A percentile compares a stretch with the other conserved stretches of the same genome.
Conservation (phyloP, 108 stramenopile genomes). For the Fistulifera solaris region DNA sequence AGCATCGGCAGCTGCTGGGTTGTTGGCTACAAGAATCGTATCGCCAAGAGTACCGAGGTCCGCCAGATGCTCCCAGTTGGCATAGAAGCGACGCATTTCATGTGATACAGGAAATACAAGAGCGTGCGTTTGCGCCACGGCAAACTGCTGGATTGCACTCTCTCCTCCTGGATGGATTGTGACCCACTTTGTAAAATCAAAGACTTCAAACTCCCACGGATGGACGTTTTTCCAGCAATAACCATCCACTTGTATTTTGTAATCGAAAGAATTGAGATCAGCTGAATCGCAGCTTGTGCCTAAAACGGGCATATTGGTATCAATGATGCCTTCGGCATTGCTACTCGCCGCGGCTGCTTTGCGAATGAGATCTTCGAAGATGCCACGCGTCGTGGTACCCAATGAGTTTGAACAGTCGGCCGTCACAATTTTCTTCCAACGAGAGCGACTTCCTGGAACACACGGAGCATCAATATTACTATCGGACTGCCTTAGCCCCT, state of each 20-base stretch:
- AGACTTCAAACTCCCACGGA: slow-evolving; percentile 37
- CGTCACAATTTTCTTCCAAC: slow-evolving; percentile 4
- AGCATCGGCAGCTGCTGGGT: too few species aligned
- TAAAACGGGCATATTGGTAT: too few species aligned
- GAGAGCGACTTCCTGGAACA: slow-evolving; percentile 9
- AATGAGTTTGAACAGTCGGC: too few species aligned
- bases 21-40: too few species aligned
- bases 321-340: too few species aligned
- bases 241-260: slow-evolving; percentile 13
- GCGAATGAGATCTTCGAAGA: too few species aligned
- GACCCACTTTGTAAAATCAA: slow-evolving; percentile 47
- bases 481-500: slow-evolving; percentile 16
- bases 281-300: background rate
- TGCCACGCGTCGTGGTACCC: too few species aligned
- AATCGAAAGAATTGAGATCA: slow-evolving; percentile 4
- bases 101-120: too few species aligned
- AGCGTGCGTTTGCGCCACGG: background rate
- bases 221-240: slow-evolving; percentile 40
- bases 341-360: too few species aligned
- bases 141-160: slow-evolving; percentile 8
- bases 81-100: too few species aligned
- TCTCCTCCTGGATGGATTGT: slow-evolving; percentile 15
- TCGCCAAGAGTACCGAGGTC: too few species aligned
- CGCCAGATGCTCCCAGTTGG: too few species aligned
- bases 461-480: slow-evolving; percentile 7